Base-by-base conservation (phyloP, 768 basidiomycete genomes). In the Mycena crocata region DNA sequence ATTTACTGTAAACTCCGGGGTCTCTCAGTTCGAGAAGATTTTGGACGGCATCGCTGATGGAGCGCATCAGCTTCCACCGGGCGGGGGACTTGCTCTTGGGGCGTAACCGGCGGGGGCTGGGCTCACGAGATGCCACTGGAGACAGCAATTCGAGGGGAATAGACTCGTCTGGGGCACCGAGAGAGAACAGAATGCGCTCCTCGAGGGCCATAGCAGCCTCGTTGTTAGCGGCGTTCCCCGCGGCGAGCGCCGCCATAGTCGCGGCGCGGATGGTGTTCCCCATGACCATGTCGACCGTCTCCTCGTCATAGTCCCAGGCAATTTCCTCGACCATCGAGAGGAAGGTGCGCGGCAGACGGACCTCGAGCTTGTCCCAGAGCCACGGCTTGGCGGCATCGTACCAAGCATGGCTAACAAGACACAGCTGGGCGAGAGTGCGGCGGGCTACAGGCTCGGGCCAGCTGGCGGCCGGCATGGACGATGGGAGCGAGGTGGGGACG, bases 351-450 rank as follows among this genome's bases (percentile, higher is more conserved):
- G 94, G 94, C 7, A 95, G 86, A 7, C 93, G 87, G 55, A 96
- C 90, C 76, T 95, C 94, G 67, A 95, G 82, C 65, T 89, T 89
- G 63, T 86, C 87, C 93, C 94, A 96, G 7, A 96, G 81, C 92
- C 91, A 95, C 0, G 93, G 93, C 71, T 90, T 91, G n/a, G 94
- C 92, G 1, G 93, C 94, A 31, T 88, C 86, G 73, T 89, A 88
- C 91, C 92, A 95, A 3, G 88, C 84, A 72, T 83, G 91, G 73
- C 89, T 93, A 45, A 94, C 93, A 66, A 93, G 86, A 72, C 91
- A 93, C 46, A 95, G 89, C 70, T 78, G 89, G 7, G 87, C 83
- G 24, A 96, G 83, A 0, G 94, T 90, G 62, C 78, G 83, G 15
- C 93, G 87, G 28, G 88, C 83, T 32, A 88, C 72, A 7, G 87